Evolutionary conservation across 805 yeast genomes (phyloP).

Genomic region (Pichia nakasei): DNA sequence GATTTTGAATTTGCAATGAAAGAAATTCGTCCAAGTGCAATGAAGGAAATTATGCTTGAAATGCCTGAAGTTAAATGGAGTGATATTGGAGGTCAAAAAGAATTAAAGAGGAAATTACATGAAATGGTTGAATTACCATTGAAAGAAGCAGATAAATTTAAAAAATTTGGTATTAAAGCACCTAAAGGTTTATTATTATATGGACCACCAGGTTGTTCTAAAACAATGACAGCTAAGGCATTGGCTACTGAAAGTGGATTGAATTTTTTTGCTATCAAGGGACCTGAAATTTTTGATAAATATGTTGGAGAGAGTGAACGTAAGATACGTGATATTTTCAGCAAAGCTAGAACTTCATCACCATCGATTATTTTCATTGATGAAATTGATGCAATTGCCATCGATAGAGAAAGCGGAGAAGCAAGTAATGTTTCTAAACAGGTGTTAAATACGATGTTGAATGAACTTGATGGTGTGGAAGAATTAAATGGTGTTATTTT

Average conservation of each 20-base stretch:
- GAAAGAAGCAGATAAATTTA: constrained; percentile 70
- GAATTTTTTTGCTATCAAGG: constrained; percentile 90
- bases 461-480: constrained; percentile 97
- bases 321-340: constrained; percentile 88
- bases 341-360: constrained; percentile 83
- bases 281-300: constrained; percentile 90
- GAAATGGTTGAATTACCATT: constrained; percentile 93
- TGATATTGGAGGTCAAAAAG: constrained; percentile 94
- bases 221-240: constrained; percentile 91
- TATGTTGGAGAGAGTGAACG: constrained; percentile 95
- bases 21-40: constrained; percentile 90
- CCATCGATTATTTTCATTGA: constrained; percentile 95
- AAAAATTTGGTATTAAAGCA: constrained; percentile 69
- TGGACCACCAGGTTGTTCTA: constrained; percentile 99
- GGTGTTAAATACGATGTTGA: constrained; percentile 81
- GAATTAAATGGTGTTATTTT: constrained; percentile 88
- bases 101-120: constrained; percentile 65
- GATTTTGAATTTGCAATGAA: constrained; percentile 68
- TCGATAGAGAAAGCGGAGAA: constrained; percentile 56
- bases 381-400: constrained; percentile 90
- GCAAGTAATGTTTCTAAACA: constrained; percentile 68
- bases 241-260: constrained; percentile 92
- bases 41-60: constrained; percentile 91
- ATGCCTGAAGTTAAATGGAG: constrained; percentile 91
- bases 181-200: constrained; percentile 90